Percentiles rank a stretch among this genome's conserved stretches.
Conservation (phyloP, 2,329 filamentous ascomycete species). For the Pestalotiopsis sp. region DNA sequence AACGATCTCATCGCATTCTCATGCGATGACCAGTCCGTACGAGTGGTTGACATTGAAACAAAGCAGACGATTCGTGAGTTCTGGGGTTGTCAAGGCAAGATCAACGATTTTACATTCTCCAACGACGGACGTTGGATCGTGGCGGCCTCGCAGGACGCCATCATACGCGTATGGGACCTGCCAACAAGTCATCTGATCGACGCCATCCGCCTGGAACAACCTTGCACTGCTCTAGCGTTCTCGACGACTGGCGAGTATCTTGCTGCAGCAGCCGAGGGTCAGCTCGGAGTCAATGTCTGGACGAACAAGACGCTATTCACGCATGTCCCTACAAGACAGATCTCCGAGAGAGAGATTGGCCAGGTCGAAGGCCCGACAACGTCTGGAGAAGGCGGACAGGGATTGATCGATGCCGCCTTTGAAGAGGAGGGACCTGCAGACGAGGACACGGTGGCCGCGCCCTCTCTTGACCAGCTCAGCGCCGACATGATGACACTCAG, state of each 20-base stretch:
- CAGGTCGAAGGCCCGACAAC: constrained; percentile 70
- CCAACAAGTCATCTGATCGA: constrained; percentile 96
- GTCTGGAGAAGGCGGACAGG: constrained; percentile 80
- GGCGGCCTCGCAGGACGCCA: constrained; percentile 78
- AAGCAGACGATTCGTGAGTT: constrained; percentile 91
- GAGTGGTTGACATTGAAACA: constrained; percentile 88
- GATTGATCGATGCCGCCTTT: constrained; percentile 77
- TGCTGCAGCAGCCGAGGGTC: constrained; percentile 82
- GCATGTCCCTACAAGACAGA: constrained; percentile 82
- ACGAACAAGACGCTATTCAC: constrained; percentile 92
- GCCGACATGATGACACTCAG: constrained; percentile 85
- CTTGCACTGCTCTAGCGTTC: constrained; percentile 85
- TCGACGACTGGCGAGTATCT: constrained; percentile 90
- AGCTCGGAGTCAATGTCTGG: constrained; percentile 92
- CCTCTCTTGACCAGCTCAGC: constrained; percentile 75
- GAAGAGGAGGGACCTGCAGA: constrained; percentile 54
- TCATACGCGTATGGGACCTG: constrained; percentile 90
- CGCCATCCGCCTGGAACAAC: constrained; percentile 77
- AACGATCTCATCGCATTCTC: constrained; percentile 87
- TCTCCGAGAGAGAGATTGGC: constrained; percentile 75
- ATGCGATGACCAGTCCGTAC: constrained; percentile 86
- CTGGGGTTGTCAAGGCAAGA: constrained; percentile 74
- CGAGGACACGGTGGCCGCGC: constrained; percentile 57
- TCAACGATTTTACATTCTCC: constrained; percentile 88
- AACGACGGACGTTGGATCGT: constrained; percentile 93